Percentiles rank a stretch among this genome's conserved stretches.
Evolutionary conservation across 2,329 filamentous ascomycete genomes (phyloP).

Genomic region (Mollisiaceae sp.): DNA sequence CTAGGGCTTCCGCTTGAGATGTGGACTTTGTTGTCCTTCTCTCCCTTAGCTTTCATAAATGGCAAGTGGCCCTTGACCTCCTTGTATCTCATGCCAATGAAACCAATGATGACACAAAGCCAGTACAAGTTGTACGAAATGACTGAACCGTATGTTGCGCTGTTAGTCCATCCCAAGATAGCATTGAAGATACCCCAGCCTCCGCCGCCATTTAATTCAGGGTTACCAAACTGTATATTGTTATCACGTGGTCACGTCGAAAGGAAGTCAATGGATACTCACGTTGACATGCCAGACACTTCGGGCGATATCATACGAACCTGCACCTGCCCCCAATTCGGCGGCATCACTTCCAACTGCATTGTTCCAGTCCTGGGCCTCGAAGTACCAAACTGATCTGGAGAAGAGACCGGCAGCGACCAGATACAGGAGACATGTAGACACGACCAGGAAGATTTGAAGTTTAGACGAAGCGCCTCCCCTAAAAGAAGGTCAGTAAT

Average conservation of each 20-base stretch:
- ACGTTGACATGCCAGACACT: constrained; percentile 85
- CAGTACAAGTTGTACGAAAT: constrained; percentile 90
- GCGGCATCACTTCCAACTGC: constrained; percentile 57
- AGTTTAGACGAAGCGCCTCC: constrained; percentile 69
- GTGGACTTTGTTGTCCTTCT: neutral
- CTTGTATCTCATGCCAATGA: constrained; percentile 68
- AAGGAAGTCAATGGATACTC: constrained; percentile 44
- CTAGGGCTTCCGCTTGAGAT: neutral
- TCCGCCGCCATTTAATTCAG: constrained; percentile 71
- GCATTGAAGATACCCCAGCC: constrained; percentile 91
- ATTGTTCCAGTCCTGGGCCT: constrained; percentile 67
- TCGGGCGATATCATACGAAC: constrained; percentile 78
- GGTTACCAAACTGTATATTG: constrained; percentile 74
- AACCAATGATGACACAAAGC: constrained; percentile 70
- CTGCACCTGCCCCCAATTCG: constrained; percentile 69
- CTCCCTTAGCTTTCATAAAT: constrained; percentile 30
- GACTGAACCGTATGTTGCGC: constrained; percentile 85
- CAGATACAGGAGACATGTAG: constrained; percentile 83
- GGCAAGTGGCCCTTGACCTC: constrained; percentile 61
- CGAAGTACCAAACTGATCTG: constrained; percentile 74
- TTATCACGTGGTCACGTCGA: constrained; percentile 4
- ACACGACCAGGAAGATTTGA: constrained; percentile 80
- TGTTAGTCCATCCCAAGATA: constrained; percentile 86
- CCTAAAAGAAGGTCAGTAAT: constrained; percentile 41
- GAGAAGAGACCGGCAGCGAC: constrained; percentile 85